Conservation (phyloP, 257 asterid genomes). For the Gentiana dahurica region DNA sequence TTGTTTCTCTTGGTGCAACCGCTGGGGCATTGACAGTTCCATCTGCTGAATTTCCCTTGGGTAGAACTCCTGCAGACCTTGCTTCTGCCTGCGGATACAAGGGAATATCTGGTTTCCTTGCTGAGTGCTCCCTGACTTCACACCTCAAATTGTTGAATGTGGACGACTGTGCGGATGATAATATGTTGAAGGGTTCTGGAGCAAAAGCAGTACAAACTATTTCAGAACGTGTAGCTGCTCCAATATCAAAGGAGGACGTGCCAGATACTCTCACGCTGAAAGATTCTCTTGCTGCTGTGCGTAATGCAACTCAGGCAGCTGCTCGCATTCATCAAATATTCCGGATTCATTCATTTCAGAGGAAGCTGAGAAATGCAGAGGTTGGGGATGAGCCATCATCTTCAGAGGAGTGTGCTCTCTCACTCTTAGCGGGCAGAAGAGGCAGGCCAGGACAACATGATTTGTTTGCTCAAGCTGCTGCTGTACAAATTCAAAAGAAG, state of each 20-base stretch:
- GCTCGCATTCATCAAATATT: slow-evolving; percentile 83
- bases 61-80: slow-evolving; percentile 82
- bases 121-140: slow-evolving; percentile 59
- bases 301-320: slow-evolving; percentile 95
- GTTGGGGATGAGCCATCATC: slow-evolving; percentile 28
- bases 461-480: slow-evolving; percentile 64
- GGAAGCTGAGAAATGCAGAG: slow-evolving; percentile 51
- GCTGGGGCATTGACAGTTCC: slow-evolving; percentile 87
- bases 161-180: slow-evolving; percentile 38
- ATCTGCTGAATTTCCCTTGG: slow-evolving; percentile 51
- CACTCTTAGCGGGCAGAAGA: slow-evolving; percentile 45
- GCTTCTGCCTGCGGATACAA: slow-evolving; percentile 86
- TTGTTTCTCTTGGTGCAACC: slow-evolving; percentile 75
- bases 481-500: slow-evolving; percentile 75
- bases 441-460: slow-evolving; percentile 48
- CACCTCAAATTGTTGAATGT: slow-evolving; percentile 60
- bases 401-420: slow-evolving; percentile 46
- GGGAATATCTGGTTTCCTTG: slow-evolving; percentile 94
- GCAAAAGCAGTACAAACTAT: slow-evolving; percentile 43
- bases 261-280: slow-evolving; percentile 63
- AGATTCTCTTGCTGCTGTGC: slow-evolving; percentile 89
- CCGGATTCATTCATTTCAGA: slow-evolving; percentile 79
- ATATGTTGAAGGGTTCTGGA: slow-evolving; percentile 27
- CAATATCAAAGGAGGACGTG: slow-evolving; percentile 51
- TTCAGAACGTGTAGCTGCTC: slow-evolving; percentile 68